phyloP scores from a whole-genome alignment of 345 rosid species.

The Eutrema yunnanense region DNA sequence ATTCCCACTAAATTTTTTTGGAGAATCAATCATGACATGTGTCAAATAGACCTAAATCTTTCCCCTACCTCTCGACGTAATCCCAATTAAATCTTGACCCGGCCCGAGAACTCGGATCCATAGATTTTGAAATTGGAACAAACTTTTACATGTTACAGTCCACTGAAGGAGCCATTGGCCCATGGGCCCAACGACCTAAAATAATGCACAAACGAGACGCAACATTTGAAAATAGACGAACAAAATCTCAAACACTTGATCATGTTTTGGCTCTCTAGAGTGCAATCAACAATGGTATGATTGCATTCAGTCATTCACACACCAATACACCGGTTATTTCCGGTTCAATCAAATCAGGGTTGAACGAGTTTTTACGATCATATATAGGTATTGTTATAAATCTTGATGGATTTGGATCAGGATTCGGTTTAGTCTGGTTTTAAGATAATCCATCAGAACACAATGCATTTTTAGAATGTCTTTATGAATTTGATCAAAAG shows the following conservation, averaged over 20 bases:
- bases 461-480: background rate
- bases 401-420: background rate
- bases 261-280: too few species aligned
- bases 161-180: background rate
- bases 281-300: too few species aligned
- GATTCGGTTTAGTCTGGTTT: background rate
- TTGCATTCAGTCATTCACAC: too few species aligned
- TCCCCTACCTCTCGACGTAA: too few species aligned
- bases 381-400: background rate
- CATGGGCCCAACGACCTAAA: background rate
- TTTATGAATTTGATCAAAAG: background rate
- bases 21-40: background rate
- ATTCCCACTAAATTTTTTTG: background rate
- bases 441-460: background rate
- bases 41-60: background rate
- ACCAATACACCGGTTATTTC: too few species aligned
- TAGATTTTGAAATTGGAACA: background rate
- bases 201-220: background rate
- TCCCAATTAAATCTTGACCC: background rate
- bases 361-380: too few species aligned
- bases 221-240: background rate
- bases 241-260: too few species aligned
- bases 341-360: too few species aligned
- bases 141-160: background rate
- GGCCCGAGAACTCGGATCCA: background rate